These are phyloP conservation scores for Pythium plurisporium DNA, from an alignment of 352 stramenopile genomes.

Conservation along the genomic window DNA sequence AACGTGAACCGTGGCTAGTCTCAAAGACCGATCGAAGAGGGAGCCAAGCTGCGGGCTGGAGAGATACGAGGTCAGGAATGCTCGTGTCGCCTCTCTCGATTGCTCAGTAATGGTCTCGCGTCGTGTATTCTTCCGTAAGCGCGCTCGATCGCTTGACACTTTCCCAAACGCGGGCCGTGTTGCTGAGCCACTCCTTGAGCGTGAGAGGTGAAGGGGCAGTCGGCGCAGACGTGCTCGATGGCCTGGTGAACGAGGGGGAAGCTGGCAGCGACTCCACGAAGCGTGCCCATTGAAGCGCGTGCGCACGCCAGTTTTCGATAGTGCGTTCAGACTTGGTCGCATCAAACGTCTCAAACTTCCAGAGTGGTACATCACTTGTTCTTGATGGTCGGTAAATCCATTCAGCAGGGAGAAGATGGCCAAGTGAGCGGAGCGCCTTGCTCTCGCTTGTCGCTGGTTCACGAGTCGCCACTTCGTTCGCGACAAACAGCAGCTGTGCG, in stretches of 20 bases:
- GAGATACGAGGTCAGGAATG: too few relatives aligned
- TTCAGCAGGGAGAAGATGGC: slow-evolving; percentile 27
- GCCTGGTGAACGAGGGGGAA: slow-evolving; percentile 15
- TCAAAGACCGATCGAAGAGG: too few relatives aligned
- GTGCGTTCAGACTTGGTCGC: background rate
- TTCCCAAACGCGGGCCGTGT: slow-evolving; percentile 65
- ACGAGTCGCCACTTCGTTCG: slow-evolving; percentile 34
- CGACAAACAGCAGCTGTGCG: slow-evolving; percentile 56
- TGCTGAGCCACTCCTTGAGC: slow-evolving; percentile 76
- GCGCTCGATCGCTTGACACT: slow-evolving; percentile 56
- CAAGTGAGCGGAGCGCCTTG: slow-evolving; percentile 24
- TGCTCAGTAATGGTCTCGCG: slow-evolving; percentile 38
- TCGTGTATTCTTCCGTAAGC: slow-evolving; percentile 49
- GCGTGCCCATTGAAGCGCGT: slow-evolving; percentile 5
- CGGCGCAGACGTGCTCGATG: background rate
- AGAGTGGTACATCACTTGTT: background rate
- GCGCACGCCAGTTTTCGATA: slow-evolving; percentile 2
- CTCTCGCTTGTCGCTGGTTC: background rate
- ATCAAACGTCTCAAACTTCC: slow-evolving; percentile 10
- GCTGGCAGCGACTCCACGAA: slow-evolving; percentile 15
- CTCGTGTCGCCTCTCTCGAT: background rate
- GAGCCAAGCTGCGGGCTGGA: too few relatives aligned
- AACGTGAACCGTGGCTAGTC: too few relatives aligned
- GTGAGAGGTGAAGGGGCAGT: slow-evolving; percentile 26
- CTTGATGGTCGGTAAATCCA: slow-evolving; percentile 9